A percentile compares a stretch with the other conserved stretches of the same genome.
These are phyloP conservation scores for Aspergillus aculeatinus DNA, from an alignment of 2,329 filamentous ascomycete species.

Conservation along the genomic window DNA sequence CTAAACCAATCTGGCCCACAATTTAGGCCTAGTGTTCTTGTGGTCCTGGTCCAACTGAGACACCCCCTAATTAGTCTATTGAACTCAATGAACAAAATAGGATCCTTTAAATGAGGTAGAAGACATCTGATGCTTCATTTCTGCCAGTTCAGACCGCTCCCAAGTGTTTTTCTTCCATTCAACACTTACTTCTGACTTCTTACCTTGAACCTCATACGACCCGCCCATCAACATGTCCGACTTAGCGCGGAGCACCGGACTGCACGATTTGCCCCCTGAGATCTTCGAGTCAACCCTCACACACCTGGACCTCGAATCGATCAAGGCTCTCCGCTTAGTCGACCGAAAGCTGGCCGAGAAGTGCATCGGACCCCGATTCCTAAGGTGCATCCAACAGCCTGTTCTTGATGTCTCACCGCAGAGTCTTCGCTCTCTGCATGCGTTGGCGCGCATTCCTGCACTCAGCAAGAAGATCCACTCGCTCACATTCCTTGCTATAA, in stretches of 20 bases:
- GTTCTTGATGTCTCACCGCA: conserved; percentile 1
- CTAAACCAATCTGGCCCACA: too few species aligned
- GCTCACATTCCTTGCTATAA: conserved; percentile 8
- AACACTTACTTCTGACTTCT: too few species aligned
- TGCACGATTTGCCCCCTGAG: not conserved
- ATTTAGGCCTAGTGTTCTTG: too few species aligned
- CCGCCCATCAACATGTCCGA: not conserved
- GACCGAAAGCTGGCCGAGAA: not conserved
- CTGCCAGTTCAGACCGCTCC: too few species aligned
- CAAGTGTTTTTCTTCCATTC: too few species aligned
- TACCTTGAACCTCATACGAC: too few species aligned
- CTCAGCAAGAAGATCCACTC: conserved; percentile 2
- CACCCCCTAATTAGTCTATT: too few species aligned
- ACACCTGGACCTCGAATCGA: conserved; percentile 10
- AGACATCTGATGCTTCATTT: too few species aligned
- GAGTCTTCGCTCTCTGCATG: conserved; percentile 4
- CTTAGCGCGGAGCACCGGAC: not conserved
- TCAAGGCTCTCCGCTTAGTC: conserved; percentile 13
- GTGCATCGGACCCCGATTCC: conserved; percentile 14
- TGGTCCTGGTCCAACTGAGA: too few species aligned
- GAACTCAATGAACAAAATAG: too few species aligned
- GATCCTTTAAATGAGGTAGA: too few species aligned
- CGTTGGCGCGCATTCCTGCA: conserved; percentile 1
- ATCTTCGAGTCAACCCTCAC: conserved; percentile 1
- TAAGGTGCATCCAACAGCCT: not conserved